These are phyloP conservation scores for Senna tora DNA, from an alignment of 306 rosid genomes.

Conservation along the genomic window DNA sequence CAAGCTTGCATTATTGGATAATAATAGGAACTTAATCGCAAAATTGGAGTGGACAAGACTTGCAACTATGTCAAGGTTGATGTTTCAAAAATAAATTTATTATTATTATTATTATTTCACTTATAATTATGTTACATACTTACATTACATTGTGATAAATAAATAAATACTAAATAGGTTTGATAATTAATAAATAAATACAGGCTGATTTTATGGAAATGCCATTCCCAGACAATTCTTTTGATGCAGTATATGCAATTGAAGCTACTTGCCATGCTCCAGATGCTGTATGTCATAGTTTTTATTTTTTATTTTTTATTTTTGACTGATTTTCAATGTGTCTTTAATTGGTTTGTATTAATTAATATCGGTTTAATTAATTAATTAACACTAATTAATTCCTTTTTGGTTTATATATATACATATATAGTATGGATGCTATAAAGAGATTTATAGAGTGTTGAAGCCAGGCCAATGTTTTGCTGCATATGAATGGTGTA, in stretches of 20 bases:
- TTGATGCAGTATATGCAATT: conserved; percentile 95
- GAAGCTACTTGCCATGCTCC: conserved; percentile 99
- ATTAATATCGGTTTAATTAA: too few species aligned
- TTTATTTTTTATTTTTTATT: conserved; percentile 13
- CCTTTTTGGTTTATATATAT: not conserved
- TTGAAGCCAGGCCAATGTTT: conserved; percentile 90
- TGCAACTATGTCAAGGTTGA: conserved; percentile 76
- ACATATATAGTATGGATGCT: conserved; percentile 75
- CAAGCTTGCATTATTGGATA: conserved; percentile 30
- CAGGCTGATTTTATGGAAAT: conserved; percentile 99
- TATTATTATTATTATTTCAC: conserved; percentile 3
- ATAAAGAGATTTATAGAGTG: conserved; percentile 89
- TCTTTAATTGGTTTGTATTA: conserved; percentile 32
- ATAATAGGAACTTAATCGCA: conserved; percentile 62
- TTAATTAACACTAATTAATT: too few species aligned
- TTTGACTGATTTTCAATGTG: not conserved
- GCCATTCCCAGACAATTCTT: conserved; percentile 80
- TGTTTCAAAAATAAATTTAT: conserved; percentile 10
- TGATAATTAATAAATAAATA: too few species aligned
- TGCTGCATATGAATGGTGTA: conserved; percentile 99
- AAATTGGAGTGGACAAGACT: conserved; percentile 57
- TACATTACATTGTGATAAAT: too few species aligned
- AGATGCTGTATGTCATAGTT: conserved; percentile 62
- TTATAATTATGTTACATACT: conserved; percentile 1
- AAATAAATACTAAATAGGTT: too few species aligned